A percentile compares a stretch with the other conserved stretches of the same genome.
These are phyloP conservation scores for Salvia splendens DNA, from an alignment of 257 asterid species.

Conservation along the genomic window DNA sequence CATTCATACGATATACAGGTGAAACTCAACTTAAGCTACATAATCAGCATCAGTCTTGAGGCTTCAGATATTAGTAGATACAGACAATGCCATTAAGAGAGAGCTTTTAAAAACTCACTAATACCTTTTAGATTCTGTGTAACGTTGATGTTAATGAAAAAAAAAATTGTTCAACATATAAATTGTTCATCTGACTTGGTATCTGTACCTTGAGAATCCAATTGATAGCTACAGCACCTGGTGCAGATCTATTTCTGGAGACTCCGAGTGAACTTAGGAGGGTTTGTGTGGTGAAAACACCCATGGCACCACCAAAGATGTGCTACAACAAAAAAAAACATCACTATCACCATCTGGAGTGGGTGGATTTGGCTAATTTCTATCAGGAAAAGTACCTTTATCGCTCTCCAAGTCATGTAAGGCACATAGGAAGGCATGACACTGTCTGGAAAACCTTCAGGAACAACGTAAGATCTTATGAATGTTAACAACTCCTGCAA, in stretches of 20 bases:
- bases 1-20: constrained; percentile 8
- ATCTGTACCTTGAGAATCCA: constrained; percentile 95
- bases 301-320: constrained; percentile 99
- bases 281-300: constrained; percentile 97
- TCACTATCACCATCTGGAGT: constrained; percentile 27
- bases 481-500: constrained; percentile 73
- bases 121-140: constrained; percentile 9
- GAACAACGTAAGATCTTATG: constrained; percentile 85
- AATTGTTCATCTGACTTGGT: constrained; percentile 6
- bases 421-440: constrained; percentile 95
- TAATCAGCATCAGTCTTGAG: not conserved
- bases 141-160: not conserved
- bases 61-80: not conserved
- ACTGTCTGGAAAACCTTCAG: constrained; percentile 96
- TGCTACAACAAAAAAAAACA: constrained; percentile 54
- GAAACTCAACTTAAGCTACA: constrained; percentile 27
- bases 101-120: constrained; percentile 7
- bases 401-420: constrained; percentile 98
- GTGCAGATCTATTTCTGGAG: constrained; percentile 56
- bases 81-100: not conserved
- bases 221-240: constrained; percentile 94
- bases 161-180: constrained; percentile 13
- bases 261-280: constrained; percentile 87
- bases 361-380: not conserved
- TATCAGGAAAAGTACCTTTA: constrained; percentile 58